phyloP scores from a whole-genome alignment of 257 asterid genomes.

The Capsicum baccatum region DNA sequence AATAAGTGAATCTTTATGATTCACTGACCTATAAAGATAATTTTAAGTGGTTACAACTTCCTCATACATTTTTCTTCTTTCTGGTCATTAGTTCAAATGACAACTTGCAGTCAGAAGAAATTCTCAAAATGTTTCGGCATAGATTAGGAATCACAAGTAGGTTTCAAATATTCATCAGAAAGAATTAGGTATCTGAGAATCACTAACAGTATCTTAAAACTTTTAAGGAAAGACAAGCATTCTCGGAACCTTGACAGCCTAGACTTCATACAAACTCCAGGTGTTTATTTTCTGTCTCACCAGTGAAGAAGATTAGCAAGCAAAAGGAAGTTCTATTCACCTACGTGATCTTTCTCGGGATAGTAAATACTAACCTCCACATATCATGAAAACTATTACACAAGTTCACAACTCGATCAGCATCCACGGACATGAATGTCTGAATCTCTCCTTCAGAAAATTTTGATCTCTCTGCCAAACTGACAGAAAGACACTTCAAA shows the following conservation, averaged over 20 bases:
- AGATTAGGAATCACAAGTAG: background rate
- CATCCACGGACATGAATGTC: slow-evolving; percentile 99
- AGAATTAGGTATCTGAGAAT: slow-evolving; percentile 4
- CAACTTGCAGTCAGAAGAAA: background rate
- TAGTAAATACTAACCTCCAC: slow-evolving; percentile 72
- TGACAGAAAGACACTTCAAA: slow-evolving; percentile 76
- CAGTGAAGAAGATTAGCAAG: background rate
- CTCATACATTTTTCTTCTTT: slow-evolving; percentile 1
- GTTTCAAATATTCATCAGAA: background rate
- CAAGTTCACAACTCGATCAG: slow-evolving; percentile 82
- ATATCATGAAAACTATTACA: slow-evolving; percentile 94
- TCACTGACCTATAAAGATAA: background rate
- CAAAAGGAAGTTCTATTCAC: background rate
- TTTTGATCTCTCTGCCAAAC: slow-evolving; percentile 88
- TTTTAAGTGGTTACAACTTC: slow-evolving; percentile 26
- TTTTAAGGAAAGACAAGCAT: background rate
- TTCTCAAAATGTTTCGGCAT: background rate
- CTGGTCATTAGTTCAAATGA: background rate
- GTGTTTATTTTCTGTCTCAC: background rate
- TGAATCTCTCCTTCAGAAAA: slow-evolving; percentile 99
- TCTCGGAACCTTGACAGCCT: background rate
- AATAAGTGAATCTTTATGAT: background rate
- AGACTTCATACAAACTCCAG: background rate
- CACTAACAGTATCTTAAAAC: background rate
- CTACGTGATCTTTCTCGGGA: background rate